Base-by-base conservation (phyloP, 2,329 filamentous ascomycete species). In the Xylariaceae sp. region DNA sequence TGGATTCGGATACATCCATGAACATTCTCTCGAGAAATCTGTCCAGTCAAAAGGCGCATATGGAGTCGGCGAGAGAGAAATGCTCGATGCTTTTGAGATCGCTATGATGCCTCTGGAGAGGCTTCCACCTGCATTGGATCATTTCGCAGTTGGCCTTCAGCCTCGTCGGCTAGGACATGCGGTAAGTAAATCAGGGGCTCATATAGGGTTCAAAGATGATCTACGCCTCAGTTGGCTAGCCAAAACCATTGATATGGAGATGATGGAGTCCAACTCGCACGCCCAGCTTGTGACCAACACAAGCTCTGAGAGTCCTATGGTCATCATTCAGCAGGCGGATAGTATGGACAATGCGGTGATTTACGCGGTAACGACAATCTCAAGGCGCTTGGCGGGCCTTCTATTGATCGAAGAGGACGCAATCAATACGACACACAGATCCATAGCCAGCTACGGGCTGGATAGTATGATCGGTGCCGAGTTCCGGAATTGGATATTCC, bases 381-480 rank as follows among this genome's bases (percentile, higher is more conserved):
- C 54, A 19, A 44, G 34, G 3, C 60, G 60, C 51, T 38, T 64
- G 33, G 38, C 58, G 3, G 50, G 60, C 28, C 47, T 67, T 45
- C 55, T 66, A 13, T 33, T 65, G 50, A 33, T 62, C 5, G 49
- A 54, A 17, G 28, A 2, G 57, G 56, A 4, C 40, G 19, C 28
- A 14, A 41, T 13, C 33, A 45, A 7, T 6, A 17, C 11, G 7
- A 50, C 16, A 2, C 12, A 34, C 6, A 31, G 28, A 13, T 58
- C 56, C 3, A 58, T 69, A 19, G 60, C 61, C 7, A 43, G 22
- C 18, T 63, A 66, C 34, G 66, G 66, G 4, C 42, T 70, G 5
- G 68, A 70, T 55, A 67, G 63, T 48, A 69, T 71, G 67, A 63
- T 71, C 31, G 69, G 66, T 6, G 62, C 67, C 1, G 68, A 70